Conservation (phyloP, 176 grass and related monocot genomes). For the Eragrostis nindensis region DNA sequence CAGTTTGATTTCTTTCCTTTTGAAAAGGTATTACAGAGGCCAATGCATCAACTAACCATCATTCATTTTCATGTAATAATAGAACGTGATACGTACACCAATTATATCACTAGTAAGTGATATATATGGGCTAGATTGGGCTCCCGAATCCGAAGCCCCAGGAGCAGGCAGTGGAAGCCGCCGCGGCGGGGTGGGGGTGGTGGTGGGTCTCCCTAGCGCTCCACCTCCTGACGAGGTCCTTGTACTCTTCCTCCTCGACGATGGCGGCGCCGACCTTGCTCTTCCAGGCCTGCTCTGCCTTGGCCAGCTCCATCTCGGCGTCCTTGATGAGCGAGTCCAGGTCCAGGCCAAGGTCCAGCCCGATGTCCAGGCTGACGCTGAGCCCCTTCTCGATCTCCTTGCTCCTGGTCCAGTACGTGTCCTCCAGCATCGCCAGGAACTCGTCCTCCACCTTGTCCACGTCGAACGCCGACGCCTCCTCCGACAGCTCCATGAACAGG, state of each 20-base stretch:
- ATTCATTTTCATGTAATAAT: background rate
- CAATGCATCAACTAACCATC: background rate
- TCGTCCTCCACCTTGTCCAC: slow-evolving; percentile 83
- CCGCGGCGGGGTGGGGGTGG: too few species aligned
- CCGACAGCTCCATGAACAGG: slow-evolving; percentile 66
- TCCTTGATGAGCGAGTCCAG: slow-evolving; percentile 71
- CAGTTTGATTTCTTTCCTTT: background rate
- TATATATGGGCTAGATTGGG: slow-evolving; percentile 39
- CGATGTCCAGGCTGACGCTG: slow-evolving; percentile 62
- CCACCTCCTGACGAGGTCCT: slow-evolving; percentile 76
- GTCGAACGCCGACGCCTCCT: slow-evolving; percentile 50
- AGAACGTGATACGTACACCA: background rate
- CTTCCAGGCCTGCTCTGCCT: slow-evolving; percentile 73
- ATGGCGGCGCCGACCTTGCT: slow-evolving; percentile 74
- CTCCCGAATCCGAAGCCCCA: slow-evolving; percentile 68
- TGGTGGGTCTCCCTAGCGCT: slow-evolving; percentile 25
- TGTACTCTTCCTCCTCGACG: slow-evolving; percentile 84
- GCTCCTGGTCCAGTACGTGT: slow-evolving; percentile 73
- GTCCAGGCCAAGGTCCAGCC: slow-evolving; percentile 61
- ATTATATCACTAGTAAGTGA: background rate
- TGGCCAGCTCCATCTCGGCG: slow-evolving; percentile 79
- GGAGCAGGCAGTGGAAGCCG: slow-evolving; percentile 36
- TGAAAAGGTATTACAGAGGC: background rate
- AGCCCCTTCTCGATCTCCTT: slow-evolving; percentile 78
- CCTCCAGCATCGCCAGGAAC: slow-evolving; percentile 84